Base-by-base conservation (phyloP, 805 yeast species). In the Candida namnaoensis region DNA sequence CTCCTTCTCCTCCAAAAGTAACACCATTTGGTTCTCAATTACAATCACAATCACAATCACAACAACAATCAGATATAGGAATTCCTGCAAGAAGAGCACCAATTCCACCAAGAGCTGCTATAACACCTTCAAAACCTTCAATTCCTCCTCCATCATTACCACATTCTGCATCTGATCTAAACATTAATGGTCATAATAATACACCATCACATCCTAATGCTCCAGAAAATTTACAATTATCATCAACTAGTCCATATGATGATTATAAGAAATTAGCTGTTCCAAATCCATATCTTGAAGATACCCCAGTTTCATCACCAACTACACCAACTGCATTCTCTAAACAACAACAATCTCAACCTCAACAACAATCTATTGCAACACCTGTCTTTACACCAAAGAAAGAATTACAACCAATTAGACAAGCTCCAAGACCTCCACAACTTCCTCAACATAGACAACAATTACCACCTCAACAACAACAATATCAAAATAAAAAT, bases 1-100 rank as follows among this genome's bases (percentile, higher is more conserved):
- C 69, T 11, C 70, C 69, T n/a, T 57, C 61, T 15, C 67, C 70
- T 14, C 71, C 72, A 38, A 48, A 53, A 35, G 57, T 54, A n/a
- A 48, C 52, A 5, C 59, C 57, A 12, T 51, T 53, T 36, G 49
- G 49, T 27, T 37, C 36, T 35, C 46, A 39, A 41, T 38, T 38
- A 32, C 45, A 44, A 35, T 34, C 26, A 28, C 43, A 39, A 33
- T 38, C 7, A n/a, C 40, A 40, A 43, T 14, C n/a, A n/a, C 42
- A 47, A 7, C 44, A 42, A 28, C 44, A 35, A 37, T 38, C 5
- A 39, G 37, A 36, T 42, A 36, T 27, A 45, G 39, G 41, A 43
- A 37, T 26, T 4, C 7, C 28, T 26, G 10, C 28, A 26, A 26
- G 28, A 26, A 26, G 28, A 10, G 28, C 28, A 8, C 33, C 33